Base-by-base conservation (phyloP, 2,329 filamentous ascomycete genomes). In the Trichoderma sp. region DNA sequence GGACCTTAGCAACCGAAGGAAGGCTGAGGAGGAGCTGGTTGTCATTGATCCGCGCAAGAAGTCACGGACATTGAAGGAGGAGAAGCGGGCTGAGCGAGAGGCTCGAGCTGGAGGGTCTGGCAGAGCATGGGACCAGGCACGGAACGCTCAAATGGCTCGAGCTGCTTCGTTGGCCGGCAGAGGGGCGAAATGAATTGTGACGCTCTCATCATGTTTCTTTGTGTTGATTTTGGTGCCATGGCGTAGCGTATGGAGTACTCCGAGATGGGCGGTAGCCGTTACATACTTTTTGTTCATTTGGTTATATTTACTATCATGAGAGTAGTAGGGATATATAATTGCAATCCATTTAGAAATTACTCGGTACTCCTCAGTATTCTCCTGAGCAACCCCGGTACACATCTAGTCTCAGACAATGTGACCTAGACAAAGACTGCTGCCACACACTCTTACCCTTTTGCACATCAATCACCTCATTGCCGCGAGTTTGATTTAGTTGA, bases 11-110 rank as follows among this genome's bases (percentile, higher is more conserved):
- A 97, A 95, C 85, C 92, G 94, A 76, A 90, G 89, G 79, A 94
- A 95, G 79, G 94, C 94, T 64, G 93, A 95, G 75, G 93, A 97
- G 68, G 92, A 97, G 74, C 79, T 97, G 52, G 87, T 97, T 54
- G 93, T 98, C 3, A 97, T 98, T 78, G 95, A 99, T 81, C 94
- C 94, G 1, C 83, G 92, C 67, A 92, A 94, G 77, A 93, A 92
- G 77, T 90, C 91, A 53, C 89, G 87, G 76, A 90, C 90, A 45
- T 82, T 96, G 45, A 84, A 88, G 75, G 87, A 89, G 69, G 87
- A 87, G 74, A 88, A 87, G 76, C 87, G 82, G 72, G 85, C 85
- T 12, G 84, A 86, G 71, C 84, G 85, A 70, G 89, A 88, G 37
- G 82, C 81, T 17, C 80, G 82, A 69, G 78, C 82, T 34, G 84